Evolutionary conservation across 78 protist species (phyloP).

Genomic region (Trichosphaerium sp.): DNA sequence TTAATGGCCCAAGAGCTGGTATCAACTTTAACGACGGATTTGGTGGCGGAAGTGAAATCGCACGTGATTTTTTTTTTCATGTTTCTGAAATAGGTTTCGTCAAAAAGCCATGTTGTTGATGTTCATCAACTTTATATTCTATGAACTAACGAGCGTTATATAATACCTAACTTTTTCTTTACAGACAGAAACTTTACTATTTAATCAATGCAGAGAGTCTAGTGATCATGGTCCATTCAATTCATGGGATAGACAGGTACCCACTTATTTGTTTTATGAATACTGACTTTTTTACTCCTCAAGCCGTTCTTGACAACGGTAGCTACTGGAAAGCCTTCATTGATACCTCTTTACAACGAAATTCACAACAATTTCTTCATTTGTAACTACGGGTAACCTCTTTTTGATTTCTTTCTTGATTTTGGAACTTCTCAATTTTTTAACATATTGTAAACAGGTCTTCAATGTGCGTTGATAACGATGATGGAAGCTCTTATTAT

Average conservation of each 20-base stretch:
- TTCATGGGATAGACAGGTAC: slow-evolving; percentile 44
- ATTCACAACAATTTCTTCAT: slow-evolving; percentile 10
- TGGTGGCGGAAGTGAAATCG: too few relatives aligned
- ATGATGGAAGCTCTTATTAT: slow-evolving; percentile 31
- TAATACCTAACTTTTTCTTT: slow-evolving; percentile 1
- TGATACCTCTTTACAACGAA: not conserved
- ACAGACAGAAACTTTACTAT: slow-evolving; percentile 8
- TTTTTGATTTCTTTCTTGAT: too few relatives aligned
- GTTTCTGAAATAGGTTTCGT: too few relatives aligned
- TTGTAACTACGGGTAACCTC: slow-evolving; percentile 6
- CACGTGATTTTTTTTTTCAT: too few relatives aligned
- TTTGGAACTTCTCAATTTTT: too few relatives aligned
- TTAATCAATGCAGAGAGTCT: slow-evolving; percentile 20
- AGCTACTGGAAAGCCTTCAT: slow-evolving; percentile 3
- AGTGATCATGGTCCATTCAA: slow-evolving; percentile 35
- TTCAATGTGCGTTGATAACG: slow-evolving; percentile 20
- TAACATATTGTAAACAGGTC: too few relatives aligned
- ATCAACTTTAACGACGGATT: too few relatives aligned
- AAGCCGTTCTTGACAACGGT: slow-evolving; percentile 16
- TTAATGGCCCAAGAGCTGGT: slow-evolving; percentile 40
- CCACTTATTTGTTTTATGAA: too few relatives aligned
- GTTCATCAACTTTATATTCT: too few relatives aligned
- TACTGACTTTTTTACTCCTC: too few relatives aligned
- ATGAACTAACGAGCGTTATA: slow-evolving; percentile 32
- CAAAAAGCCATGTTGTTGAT: too few relatives aligned